These are phyloP conservation scores for Penicillium janthinellum DNA, from an alignment of 2,329 filamentous ascomycete species.

Conservation along the genomic window DNA sequence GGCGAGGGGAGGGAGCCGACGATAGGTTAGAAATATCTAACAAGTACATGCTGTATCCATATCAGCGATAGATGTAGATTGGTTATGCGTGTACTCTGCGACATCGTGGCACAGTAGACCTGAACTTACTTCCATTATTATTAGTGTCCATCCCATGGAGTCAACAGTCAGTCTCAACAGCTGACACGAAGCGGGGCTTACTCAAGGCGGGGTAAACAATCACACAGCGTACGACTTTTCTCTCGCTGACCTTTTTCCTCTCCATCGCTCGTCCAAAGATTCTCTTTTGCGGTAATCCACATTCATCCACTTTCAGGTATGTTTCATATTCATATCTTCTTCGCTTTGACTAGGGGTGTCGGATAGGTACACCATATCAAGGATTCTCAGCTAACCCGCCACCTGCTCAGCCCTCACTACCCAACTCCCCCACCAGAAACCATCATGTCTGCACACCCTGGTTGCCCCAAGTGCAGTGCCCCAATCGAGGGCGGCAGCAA, in stretches of 20 bases:
- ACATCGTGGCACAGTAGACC: background rate
- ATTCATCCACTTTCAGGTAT: background rate
- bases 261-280: conserved; percentile 14
- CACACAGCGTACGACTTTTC: background rate
- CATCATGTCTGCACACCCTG: conserved; percentile 26
- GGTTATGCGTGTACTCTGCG: background rate
- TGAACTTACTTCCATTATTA: background rate
- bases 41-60: background rate
- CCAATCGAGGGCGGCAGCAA: conserved; percentile 16
- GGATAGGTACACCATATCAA: background rate
- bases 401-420: conserved; percentile 7
- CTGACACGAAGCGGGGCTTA: background rate
- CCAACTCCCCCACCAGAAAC: background rate
- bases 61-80: background rate
- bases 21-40: too few species aligned
- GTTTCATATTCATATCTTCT: background rate
- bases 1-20: background rate
- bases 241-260: conserved; percentile 18
- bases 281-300: conserved; percentile 6
- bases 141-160: too few species aligned
- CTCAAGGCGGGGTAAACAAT: background rate
- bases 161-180: too few species aligned
- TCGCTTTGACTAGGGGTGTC: too few species aligned
- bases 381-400: background rate
- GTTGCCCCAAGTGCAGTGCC: conserved; percentile 27